Conservation (phyloP, 164 flowering plant species). For the Amborella trichopoda region DNA sequence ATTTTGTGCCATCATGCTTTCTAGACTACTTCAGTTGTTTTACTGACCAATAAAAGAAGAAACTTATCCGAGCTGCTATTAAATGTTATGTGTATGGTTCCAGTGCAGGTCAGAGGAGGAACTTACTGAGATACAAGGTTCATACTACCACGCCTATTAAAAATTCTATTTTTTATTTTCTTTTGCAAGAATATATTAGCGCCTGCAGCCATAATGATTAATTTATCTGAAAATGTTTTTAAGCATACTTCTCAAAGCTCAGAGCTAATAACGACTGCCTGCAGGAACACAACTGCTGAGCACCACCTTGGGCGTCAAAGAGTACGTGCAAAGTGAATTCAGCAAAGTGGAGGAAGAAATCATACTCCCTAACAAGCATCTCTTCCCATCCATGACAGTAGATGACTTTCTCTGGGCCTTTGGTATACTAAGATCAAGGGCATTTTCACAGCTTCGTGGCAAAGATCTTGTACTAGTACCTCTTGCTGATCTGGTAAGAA, state of each 20-base stretch:
- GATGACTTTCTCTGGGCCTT: constrained; percentile 95
- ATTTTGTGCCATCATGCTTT: no score
- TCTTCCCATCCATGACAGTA: constrained; percentile 59
- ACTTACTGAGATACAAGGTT: constrained; percentile 83
- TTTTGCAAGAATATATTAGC: no score
- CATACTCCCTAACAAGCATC: constrained; percentile 42
- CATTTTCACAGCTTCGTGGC: constrained; percentile 83
- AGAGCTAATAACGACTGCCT: constrained; percentile 8
- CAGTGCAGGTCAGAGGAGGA: constrained; percentile 99
- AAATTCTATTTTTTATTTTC: no score
- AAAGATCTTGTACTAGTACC: constrained; percentile 83
- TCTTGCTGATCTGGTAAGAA: constrained; percentile 67
- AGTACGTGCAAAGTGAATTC: constrained; percentile 65
- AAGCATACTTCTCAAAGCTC: no score
- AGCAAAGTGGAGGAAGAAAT: constrained; percentile 50
- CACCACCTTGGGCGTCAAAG: constrained; percentile 67
- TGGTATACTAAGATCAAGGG: constrained; percentile 81
- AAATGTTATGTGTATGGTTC: constrained; percentile 26
- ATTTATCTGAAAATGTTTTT: no score
- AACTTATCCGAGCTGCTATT: constrained; percentile 27
- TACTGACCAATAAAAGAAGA: no score
- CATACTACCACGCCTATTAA: no score
- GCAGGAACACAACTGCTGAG: constrained; percentile 82
- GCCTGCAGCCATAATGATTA: no score
- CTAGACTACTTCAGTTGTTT: no score